Evolutionary conservation across 139 green algal genomes (phyloP), one percentile per base, ranked within the genome.

Genomic region (Volvox reticuliferus): DNA sequence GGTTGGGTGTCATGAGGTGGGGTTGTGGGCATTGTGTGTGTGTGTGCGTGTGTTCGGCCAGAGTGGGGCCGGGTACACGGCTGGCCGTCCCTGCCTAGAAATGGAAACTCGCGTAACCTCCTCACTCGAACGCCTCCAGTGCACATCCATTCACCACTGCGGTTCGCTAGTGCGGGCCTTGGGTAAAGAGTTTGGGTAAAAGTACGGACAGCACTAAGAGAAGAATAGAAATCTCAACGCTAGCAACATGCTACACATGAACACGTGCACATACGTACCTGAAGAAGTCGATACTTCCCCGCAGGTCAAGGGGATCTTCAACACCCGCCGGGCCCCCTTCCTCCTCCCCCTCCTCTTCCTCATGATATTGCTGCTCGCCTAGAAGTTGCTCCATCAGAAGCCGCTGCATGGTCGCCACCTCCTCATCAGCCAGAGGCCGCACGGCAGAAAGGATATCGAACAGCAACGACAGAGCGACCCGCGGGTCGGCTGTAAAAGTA

Each of bases 221-320:
- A 55, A 9, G n/a, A n/a, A n/a, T n/a, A n/a, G n/a, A n/a, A n/a
- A n/a, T n/a, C n/a, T n/a, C n/a, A n/a, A n/a, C n/a, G n/a, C 65
- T 24, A 73, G 65, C 65, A 73, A 73, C 65, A 73, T 24, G 24
- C 24, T 30, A n/a, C 9, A 55, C 5, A 73, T 12, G 65, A 28
- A 73, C 65, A 73, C 12, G 21, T 24, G 2, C 21, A 73, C 12
- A 73, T 12, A 73, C 81, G 16, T 30, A 87, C 81, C 19, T 78
- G 61, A 87, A 55, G 16, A 77, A 87, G 81, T 87, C 81, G 30
- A 87, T 22, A 63, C 81, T 87, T 28, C 81, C 81, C 21, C 30
- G 18, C 81, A 87, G 81, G 30, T 86, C 81, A 30, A 87, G 30
- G 30, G 81, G 81, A n/a, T 78, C 62, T 0, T 63, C 0, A 5